phyloP scores from a whole-genome alignment of 169 alveolate species.

The Eimeria maxima region DNA sequence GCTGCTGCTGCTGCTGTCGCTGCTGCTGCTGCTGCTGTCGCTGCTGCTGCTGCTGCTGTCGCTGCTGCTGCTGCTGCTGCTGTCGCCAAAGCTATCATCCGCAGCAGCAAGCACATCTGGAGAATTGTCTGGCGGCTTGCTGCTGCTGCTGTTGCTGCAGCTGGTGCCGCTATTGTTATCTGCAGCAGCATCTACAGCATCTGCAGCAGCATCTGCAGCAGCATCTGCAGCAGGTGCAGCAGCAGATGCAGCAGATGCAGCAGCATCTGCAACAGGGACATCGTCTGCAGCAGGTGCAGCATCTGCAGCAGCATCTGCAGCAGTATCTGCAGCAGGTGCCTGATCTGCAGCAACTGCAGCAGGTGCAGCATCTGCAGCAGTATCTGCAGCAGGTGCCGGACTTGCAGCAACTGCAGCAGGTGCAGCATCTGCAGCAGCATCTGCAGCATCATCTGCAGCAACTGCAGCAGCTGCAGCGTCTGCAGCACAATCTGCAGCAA shows the following conservation, averaged over 20 bases:
- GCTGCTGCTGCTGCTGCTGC: conserved; percentile 36
- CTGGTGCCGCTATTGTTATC: neutral
- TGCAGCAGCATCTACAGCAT: too few species aligned
- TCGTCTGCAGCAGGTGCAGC: neutral
- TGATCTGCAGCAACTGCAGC: neutral
- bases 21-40: too few species aligned
- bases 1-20: too few species aligned
- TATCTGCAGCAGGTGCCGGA: too few species aligned
- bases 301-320: conserved; percentile 39
- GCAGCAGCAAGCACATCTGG: too few species aligned
- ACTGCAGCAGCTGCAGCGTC: neutral
- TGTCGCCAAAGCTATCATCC: neutral
- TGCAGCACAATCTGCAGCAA: too few species aligned
- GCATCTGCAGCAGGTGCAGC: too few species aligned
- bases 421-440: conserved; percentile 9
- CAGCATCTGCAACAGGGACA: neutral
- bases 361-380: conserved; percentile 8
- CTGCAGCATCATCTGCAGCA: neutral
- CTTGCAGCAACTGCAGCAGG: neutral
- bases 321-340: too few species aligned
- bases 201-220: too few species aligned
- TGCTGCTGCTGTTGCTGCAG: too few species aligned
- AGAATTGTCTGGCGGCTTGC: too few species aligned
- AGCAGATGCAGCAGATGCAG: neutral
- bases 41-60: neutral